These are phyloP conservation scores for Botrytis fragariae DNA, from an alignment of 2,329 filamentous ascomycete genomes.

Conservation along the genomic window DNA sequence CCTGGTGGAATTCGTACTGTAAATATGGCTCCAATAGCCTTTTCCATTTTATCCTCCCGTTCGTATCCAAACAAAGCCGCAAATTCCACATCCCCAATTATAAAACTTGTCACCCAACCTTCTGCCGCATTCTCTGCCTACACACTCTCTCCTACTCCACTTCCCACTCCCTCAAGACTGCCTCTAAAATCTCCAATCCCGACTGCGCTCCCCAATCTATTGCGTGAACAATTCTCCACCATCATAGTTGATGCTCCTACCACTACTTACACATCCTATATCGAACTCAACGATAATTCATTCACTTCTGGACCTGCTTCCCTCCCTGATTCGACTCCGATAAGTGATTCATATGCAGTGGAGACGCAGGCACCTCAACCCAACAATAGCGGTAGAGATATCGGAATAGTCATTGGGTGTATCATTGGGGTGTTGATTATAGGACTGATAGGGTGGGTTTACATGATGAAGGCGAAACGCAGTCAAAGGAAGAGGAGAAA, in stretches of 20 bases:
- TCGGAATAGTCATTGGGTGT: conserved; percentile 9
- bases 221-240: conserved; percentile 2
- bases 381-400: neutral
- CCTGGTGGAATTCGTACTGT: neutral
- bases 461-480: neutral
- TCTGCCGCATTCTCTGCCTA: neutral
- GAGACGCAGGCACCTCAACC: neutral
- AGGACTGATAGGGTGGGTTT: neutral
- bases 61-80: neutral
- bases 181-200: neutral
- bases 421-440: conserved; percentile 3
- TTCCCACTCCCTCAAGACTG: neutral
- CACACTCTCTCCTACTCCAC: neutral
- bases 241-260: conserved; percentile 1
- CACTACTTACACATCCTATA: conserved; percentile 5
- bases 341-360: neutral
- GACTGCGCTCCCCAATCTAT: neutral
- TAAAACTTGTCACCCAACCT: neutral
- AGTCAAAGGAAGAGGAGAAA: neutral
- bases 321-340: neutral
- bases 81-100: neutral
- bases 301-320: neutral
- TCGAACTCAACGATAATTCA: conserved; percentile 4
- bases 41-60: conserved; percentile 1
- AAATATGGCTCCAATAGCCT: conserved; percentile 4